phyloP scores from a whole-genome alignment of 1,139 yeast species.

The Pichia sorboxylosa region DNA sequence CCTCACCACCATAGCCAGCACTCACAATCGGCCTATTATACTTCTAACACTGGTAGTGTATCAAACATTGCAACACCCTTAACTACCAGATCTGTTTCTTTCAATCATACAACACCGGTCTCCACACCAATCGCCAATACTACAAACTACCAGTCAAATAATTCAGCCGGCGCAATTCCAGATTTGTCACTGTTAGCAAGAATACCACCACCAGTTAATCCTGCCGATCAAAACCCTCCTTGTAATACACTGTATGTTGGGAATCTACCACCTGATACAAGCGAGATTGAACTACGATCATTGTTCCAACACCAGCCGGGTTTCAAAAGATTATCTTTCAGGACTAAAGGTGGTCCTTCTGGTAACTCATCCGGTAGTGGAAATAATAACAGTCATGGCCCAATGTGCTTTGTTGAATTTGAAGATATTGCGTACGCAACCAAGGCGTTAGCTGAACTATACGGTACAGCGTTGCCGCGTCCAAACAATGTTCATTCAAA shows the following conservation, averaged over 20 bases:
- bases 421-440: slow-evolving; percentile 94
- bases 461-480: slow-evolving; percentile 74
- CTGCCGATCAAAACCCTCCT: slow-evolving; percentile 98
- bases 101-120: no score
- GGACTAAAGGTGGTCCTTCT: slow-evolving; percentile 52
- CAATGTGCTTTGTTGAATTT: slow-evolving; percentile 98
- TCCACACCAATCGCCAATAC: neutral
- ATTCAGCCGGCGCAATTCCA: slow-evolving; percentile 3
- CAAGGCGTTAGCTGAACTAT: slow-evolving; percentile 81
- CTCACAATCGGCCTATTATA: no score
- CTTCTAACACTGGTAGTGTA: no score
- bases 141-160: slow-evolving; percentile 2
- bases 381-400: slow-evolving; percentile 53
- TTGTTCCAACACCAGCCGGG: slow-evolving; percentile 85
- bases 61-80: no score
- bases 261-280: slow-evolving; percentile 92
- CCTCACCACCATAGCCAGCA: no score
- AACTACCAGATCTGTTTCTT: no score
- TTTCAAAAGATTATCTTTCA: slow-evolving; percentile 80
- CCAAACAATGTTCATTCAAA: slow-evolving; percentile 33
- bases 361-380: slow-evolving; percentile 24
- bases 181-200: slow-evolving; percentile 56
- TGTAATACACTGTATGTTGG: slow-evolving; percentile 96
- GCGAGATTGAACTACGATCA: slow-evolving; percentile 83
- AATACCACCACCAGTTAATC: slow-evolving; percentile 94